Evolutionary conservation across 1,284 basidiomycete species (phyloP).

Genomic region (Sanghuangporus weigelae): DNA sequence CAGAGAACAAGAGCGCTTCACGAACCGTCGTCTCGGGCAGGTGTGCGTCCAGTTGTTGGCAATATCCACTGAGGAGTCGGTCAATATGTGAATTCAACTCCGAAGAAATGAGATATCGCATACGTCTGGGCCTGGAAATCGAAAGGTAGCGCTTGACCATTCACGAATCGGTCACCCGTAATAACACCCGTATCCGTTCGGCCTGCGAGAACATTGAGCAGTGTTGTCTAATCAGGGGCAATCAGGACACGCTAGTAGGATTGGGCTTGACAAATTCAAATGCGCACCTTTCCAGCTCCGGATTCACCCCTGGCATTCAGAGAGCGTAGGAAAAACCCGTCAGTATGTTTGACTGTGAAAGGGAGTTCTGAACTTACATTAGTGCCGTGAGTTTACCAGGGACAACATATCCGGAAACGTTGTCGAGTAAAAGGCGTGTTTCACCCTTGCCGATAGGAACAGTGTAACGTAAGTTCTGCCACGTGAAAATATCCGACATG

Average conservation of each 20-base stretch:
- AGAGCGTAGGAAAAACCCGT: neutral
- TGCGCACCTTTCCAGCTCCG: slow-evolving; percentile 67
- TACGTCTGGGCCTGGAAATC: slow-evolving; percentile 74
- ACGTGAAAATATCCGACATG: slow-evolving; percentile 51
- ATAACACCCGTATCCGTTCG: slow-evolving; percentile 80
- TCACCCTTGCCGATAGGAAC: slow-evolving; percentile 54
- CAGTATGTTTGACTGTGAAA: neutral
- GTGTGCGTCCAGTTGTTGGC: slow-evolving; percentile 80
- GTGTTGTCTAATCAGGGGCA: slow-evolving; percentile 54
- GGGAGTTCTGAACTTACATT: slow-evolving; percentile 36
- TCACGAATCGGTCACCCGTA: slow-evolving; percentile 72
- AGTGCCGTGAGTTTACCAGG: slow-evolving; percentile 76
- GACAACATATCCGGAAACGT: slow-evolving; percentile 80
- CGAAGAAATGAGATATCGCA: slow-evolving; percentile 18
- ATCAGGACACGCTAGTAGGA: slow-evolving; percentile 20
- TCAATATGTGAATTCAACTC: neutral
- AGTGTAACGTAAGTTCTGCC: slow-evolving; percentile 57
- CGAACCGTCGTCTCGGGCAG: slow-evolving; percentile 71
- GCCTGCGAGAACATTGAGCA: slow-evolving; percentile 81
- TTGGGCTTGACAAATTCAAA: slow-evolving; percentile 21
- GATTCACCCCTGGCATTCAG: slow-evolving; percentile 48
- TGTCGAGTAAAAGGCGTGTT: slow-evolving; percentile 59
- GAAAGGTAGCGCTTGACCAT: slow-evolving; percentile 63
- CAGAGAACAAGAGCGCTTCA: slow-evolving; percentile 82
- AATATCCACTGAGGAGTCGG: slow-evolving; percentile 50